Evolutionary conservation across 179 eudicot genomes (phyloP).

Genomic region (Spinacia oleracea): DNA sequence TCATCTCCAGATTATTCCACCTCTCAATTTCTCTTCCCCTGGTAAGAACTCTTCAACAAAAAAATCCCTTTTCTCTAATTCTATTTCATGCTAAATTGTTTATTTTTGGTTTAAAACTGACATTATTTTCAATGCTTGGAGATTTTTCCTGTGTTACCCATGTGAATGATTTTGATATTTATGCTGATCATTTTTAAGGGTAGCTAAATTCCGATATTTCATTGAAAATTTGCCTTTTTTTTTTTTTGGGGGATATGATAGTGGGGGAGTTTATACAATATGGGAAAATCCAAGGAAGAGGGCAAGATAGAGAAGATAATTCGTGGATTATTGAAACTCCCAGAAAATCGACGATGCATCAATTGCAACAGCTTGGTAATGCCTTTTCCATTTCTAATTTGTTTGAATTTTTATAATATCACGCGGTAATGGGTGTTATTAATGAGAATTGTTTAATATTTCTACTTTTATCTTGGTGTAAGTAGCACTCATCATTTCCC

Average conservation of each 20-base stretch:
- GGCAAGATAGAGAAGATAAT: conserved; percentile 64
- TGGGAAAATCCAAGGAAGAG: conserved; percentile 58
- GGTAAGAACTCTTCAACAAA: conserved; percentile 10
- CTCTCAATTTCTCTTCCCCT: conserved; percentile 3
- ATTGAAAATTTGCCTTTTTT: conserved; percentile 3
- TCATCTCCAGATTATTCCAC: background rate
- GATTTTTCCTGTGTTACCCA: background rate
- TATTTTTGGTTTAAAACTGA: background rate
- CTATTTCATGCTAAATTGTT: background rate
- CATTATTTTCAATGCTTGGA: background rate
- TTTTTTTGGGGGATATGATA: background rate
- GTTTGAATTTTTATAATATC: background rate
- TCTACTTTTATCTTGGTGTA: too few species aligned
- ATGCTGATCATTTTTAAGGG: background rate
- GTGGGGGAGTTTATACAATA: conserved; percentile 1
- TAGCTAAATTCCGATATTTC: conserved; percentile 10
- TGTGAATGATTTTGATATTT: conserved; percentile 10
- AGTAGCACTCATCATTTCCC: too few species aligned
- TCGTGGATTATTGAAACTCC: conserved; percentile 65
- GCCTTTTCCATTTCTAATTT: background rate
- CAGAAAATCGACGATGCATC: conserved; percentile 78
- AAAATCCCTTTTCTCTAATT: background rate
- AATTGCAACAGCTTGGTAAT: conserved; percentile 83
- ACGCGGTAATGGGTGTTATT: background rate
- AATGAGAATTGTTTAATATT: too few species aligned